A percentile compares a stretch with the other conserved stretches of the same genome.
Conservation (phyloP, 495 filamentous ascomycete genomes). For the Penicillium canescens region DNA sequence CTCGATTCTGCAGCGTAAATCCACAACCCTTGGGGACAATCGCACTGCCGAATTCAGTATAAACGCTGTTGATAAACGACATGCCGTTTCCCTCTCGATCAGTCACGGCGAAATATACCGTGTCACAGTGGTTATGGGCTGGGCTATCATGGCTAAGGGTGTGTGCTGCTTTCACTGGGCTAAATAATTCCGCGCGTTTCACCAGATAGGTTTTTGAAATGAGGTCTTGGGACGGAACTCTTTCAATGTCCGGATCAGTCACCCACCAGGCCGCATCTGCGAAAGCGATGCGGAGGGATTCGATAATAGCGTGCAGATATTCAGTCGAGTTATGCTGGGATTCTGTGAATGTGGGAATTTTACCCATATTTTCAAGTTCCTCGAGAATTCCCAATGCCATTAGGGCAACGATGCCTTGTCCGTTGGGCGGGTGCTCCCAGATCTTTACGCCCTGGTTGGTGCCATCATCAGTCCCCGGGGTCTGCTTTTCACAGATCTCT, state of each 20-base stretch:
- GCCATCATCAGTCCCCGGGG: slow-evolving; percentile 41
- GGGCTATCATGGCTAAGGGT: slow-evolving; percentile 63
- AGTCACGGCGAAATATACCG: slow-evolving; percentile 87
- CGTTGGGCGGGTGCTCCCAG: slow-evolving; percentile 97
- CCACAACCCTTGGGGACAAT: slow-evolving; percentile 84
- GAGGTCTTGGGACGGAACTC: slow-evolving; percentile 64
- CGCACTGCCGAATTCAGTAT: slow-evolving; percentile 81
- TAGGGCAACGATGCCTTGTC: slow-evolving; percentile 91
- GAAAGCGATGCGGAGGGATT: slow-evolving; percentile 88
- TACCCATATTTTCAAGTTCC: slow-evolving; percentile 68
- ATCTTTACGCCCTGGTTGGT: slow-evolving; percentile 66
- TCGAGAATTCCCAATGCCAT: slow-evolving; percentile 92
- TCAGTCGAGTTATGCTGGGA: slow-evolving; percentile 72
- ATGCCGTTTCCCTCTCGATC: slow-evolving; percentile 85
- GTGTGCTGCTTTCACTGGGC: slow-evolving; percentile 55
- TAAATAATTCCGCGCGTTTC: slow-evolving; percentile 69
- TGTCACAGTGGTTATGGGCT: slow-evolving; percentile 76
- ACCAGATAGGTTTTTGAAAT: slow-evolving; percentile 64
- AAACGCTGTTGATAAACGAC: slow-evolving; percentile 96
- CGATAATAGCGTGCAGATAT: slow-evolving; percentile 90
- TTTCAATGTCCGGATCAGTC: slow-evolving; percentile 70
- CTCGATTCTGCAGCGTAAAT: slow-evolving; percentile 93
- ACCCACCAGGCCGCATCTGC: slow-evolving; percentile 89
- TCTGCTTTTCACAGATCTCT: slow-evolving; percentile 52
- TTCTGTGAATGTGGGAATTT: slow-evolving; percentile 65